Percentiles rank a stretch among this genome's conserved stretches.
Conservation (phyloP, 2,329 filamentous ascomycete genomes). For the Ophiognomonia clavigignenti-juglandacearum region DNA sequence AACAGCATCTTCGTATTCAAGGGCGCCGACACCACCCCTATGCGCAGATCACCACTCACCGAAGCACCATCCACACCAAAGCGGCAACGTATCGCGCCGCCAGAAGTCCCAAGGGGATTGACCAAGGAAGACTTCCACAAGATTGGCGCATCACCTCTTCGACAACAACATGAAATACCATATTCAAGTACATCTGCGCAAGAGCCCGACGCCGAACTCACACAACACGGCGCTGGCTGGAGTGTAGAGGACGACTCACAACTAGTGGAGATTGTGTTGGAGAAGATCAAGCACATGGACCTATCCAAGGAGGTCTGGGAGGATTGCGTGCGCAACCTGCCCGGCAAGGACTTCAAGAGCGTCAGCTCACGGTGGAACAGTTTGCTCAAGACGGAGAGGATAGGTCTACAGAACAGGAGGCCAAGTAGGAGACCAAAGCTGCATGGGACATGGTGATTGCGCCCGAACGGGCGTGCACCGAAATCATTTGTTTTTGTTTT, state of each 20-base stretch:
- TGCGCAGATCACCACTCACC: conserved; percentile 19
- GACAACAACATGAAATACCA: too few relatives aligned
- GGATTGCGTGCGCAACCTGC: conserved; percentile 57
- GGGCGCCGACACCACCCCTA: conserved; percentile 16
- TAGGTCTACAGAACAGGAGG: conserved; percentile 49
- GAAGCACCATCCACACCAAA: conserved; percentile 49
- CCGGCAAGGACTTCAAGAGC: conserved; percentile 52
- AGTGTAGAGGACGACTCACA: conserved; percentile 59
- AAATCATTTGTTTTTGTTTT: too few relatives aligned
- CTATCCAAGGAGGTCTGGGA: conserved; percentile 62
- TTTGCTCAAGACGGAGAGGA: conserved; percentile 52
- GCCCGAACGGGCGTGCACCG: too few relatives aligned
- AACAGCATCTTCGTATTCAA: conserved; percentile 7
- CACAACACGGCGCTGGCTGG: conserved; percentile 48
- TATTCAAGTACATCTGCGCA: neutral
- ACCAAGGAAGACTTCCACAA: conserved; percentile 54
- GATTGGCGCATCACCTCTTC: conserved; percentile 22
- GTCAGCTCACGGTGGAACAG: conserved; percentile 60
- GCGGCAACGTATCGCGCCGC: conserved; percentile 55
- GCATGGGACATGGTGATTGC: conserved; percentile 49
- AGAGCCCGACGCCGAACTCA: conserved; percentile 36
- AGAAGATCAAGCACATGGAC: conserved; percentile 48
- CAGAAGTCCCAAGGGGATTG: conserved; percentile 55
- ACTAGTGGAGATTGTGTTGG: conserved; percentile 62
- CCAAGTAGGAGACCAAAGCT: conserved; percentile 40